These are phyloP conservation scores for Aspergillus latus DNA, from an alignment of 2,329 filamentous ascomycete genomes.

Conservation along the genomic window DNA sequence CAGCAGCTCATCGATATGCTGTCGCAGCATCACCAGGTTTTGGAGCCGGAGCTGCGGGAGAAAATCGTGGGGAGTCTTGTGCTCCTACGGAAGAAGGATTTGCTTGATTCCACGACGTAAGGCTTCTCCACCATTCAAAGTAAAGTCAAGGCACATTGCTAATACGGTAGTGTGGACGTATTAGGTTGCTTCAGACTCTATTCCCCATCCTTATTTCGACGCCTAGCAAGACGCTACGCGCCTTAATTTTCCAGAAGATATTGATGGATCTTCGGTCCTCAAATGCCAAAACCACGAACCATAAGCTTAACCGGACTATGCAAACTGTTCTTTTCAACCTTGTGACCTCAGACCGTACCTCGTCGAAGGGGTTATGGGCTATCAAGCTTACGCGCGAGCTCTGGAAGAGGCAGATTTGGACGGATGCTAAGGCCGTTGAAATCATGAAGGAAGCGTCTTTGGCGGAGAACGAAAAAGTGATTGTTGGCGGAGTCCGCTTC, in stretches of 20 bases:
- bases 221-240: conserved; percentile 82
- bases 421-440: conserved; percentile 89
- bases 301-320: conserved; percentile 87
- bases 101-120: conserved; percentile 75
- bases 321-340: conserved; percentile 93
- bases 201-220: conserved; percentile 93
- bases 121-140: conserved; percentile 13
- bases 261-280: conserved; percentile 84
- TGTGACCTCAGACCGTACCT: conserved; percentile 79
- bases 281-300: conserved; percentile 85
- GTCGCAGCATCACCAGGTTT: conserved; percentile 73
- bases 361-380: conserved; percentile 88
- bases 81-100: conserved; percentile 83
- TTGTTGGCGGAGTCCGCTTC: conserved; percentile 83
- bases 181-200: conserved; percentile 75
- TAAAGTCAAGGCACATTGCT: background rate
- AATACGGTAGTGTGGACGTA: background rate
- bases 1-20: conserved; percentile 79
- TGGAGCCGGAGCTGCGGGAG: conserved; percentile 83
- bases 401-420: conserved; percentile 97
- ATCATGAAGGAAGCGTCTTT: conserved; percentile 95
- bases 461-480: conserved; percentile 89
- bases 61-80: conserved; percentile 92
- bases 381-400: conserved; percentile 93
- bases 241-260: conserved; percentile 85